A percentile compares a stretch with the other conserved stretches of the same genome.
phyloP scores from a whole-genome alignment of 805 yeast genomes.

The Myxozyma monticola region DNA sequence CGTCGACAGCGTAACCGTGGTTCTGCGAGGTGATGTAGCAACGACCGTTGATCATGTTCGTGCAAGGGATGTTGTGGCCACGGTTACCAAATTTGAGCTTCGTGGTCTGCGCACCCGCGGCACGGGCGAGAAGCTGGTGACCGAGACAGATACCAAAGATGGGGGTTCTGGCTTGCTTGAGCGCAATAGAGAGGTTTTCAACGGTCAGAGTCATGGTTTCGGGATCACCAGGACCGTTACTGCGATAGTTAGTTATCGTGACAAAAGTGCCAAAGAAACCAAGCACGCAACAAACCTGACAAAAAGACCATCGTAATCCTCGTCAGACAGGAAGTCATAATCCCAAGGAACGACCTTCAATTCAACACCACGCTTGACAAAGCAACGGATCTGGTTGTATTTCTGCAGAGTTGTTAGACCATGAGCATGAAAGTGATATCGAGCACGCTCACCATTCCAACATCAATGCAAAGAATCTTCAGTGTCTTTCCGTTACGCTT shows the following conservation, averaged over 20 bases:
- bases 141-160: conserved; percentile 98
- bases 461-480: conserved; percentile 88
- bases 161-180: conserved; percentile 74
- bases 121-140: conserved; percentile 93
- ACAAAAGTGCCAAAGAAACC: background rate
- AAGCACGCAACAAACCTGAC: conserved; percentile 8
- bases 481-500: conserved; percentile 74
- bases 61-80: conserved; percentile 97
- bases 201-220: conserved; percentile 73
- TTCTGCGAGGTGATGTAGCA: conserved; percentile 98
- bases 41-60: conserved; percentile 84
- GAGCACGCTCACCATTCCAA: conserved; percentile 65
- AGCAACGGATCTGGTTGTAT: conserved; percentile 95
- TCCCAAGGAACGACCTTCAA: conserved; percentile 95
- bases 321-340: conserved; percentile 69
- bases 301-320: conserved; percentile 91
- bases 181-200: conserved; percentile 55
- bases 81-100: conserved; percentile 97
- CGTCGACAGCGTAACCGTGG: conserved; percentile 97
- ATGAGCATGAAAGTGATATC: background rate
- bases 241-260: conserved; percentile 46
- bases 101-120: conserved; percentile 88
- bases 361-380: conserved; percentile 94
- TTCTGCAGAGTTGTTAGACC: conserved; percentile 42
- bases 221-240: conserved; percentile 99